These are phyloP conservation scores for Collybiopsis confluens DNA, from an alignment of 768 basidiomycete genomes.

Conservation along the genomic window DNA sequence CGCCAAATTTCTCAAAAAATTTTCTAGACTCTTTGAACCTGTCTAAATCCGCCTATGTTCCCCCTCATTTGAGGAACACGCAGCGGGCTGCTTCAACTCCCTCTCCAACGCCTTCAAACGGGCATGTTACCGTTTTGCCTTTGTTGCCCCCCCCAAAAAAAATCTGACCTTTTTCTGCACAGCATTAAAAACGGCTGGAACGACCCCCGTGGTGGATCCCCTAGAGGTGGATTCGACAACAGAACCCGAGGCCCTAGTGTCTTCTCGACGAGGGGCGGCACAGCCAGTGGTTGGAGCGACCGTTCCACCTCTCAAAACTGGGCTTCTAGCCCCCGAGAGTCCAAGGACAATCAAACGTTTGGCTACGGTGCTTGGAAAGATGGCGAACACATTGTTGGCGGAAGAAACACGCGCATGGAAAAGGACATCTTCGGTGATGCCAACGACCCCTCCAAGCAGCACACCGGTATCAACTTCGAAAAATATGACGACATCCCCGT, in stretches of 20 bases:
- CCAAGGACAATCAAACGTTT: constrained; percentile 37
- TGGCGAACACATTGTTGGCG: constrained; percentile 80
- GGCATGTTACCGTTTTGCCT: constrained; percentile 36
- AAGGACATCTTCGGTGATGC: constrained; percentile 94
- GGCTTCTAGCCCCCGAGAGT: constrained; percentile 35
- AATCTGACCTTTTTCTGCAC: constrained; percentile 13
- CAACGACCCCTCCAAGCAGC: constrained; percentile 80
- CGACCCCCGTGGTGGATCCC: constrained; percentile 66
- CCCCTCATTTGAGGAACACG: constrained; percentile 80
- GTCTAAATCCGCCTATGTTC: constrained; percentile 81
- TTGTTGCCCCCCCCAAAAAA: constrained; percentile 13
- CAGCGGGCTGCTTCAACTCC: constrained; percentile 76
- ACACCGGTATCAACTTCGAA: constrained; percentile 99
- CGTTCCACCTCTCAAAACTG: constrained; percentile 35
- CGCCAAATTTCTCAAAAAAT: neutral
- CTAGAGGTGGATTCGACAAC: constrained; percentile 38
- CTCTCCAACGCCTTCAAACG: constrained; percentile 40
- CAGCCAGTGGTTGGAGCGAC: constrained; percentile 36
- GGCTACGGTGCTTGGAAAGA: constrained; percentile 85
- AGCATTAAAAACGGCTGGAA: constrained; percentile 61
- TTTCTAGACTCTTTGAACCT: constrained; percentile 69
- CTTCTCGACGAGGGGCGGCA: constrained; percentile 33
- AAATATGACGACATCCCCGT: constrained; percentile 99
- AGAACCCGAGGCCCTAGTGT: constrained; percentile 33
- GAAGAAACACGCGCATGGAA: constrained; percentile 83